These are phyloP conservation scores for Bonia amplexicaulis DNA, from an alignment of 176 grass and related monocot genomes.

Conservation along the genomic window DNA sequence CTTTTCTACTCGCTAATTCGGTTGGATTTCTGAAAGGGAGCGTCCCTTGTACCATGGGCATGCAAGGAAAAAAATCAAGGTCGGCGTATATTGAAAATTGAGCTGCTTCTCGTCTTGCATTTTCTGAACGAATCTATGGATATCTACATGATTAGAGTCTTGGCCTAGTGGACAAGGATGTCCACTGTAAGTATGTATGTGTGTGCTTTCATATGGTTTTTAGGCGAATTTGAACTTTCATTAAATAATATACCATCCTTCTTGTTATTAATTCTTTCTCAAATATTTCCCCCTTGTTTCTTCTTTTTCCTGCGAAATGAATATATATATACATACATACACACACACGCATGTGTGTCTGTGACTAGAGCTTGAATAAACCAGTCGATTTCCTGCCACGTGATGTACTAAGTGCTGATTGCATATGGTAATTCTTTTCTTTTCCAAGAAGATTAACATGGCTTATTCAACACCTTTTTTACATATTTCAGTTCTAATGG, in stretches of 20 bases:
- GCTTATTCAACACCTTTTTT: neutral
- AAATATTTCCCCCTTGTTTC: neutral
- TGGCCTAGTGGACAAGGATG: neutral
- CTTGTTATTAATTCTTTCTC: neutral
- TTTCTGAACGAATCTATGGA: neutral
- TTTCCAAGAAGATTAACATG: neutral
- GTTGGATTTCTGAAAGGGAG: neutral
- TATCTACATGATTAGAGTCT: neutral
- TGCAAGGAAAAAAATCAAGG: neutral
- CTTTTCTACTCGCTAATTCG: neutral
- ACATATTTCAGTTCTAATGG: neutral
- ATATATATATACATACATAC: neutral
- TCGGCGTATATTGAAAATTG: neutral
- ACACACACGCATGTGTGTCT: too few species aligned
- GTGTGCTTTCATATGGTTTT: neutral
- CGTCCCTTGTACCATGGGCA: neutral
- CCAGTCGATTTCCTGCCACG: neutral
- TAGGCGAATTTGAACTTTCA: neutral
- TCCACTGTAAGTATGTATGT: neutral
- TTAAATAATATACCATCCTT: neutral
- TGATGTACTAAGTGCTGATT: neutral
- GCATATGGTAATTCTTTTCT: neutral
- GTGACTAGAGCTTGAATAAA: conserved; percentile 10
- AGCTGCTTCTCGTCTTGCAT: neutral
- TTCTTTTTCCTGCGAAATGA: neutral